Base-by-base conservation (phyloP, 2,329 filamentous ascomycete species). In the Achaetomium macrosporum region DNA sequence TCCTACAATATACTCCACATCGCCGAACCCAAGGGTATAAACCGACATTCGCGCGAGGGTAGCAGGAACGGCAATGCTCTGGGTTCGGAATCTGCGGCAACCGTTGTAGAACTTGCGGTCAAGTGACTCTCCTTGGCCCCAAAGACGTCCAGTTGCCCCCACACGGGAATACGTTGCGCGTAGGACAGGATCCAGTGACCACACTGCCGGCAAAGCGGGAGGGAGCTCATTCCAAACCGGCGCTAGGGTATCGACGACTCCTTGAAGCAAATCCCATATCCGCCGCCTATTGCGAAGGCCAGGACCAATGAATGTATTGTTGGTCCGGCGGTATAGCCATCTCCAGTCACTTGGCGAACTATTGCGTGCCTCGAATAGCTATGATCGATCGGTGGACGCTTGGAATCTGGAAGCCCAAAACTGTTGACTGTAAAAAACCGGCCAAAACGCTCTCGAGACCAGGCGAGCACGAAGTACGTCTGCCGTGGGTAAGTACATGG, bases 171-270 rank as follows among this genome's bases (percentile, higher is more conserved):
- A 19, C 19, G 3, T 19, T 6, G 31, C 7, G n/a, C 3, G 8
- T 2, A 30, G 15, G 2, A 5, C 11, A 3, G 49, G 25, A 29
- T 51, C 29, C 20, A 12, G 12, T 16, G 16, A 20, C 49, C 42
- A 46, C 5, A 39, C 10, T 15, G 35, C 6, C 1, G 47, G n/a
- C 25, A 41, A 35, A 29, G 3, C 20, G 4, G 29, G 20, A 9
- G 49, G 49, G 1, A 46, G 49, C 11, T 51, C 35, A 25, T 51
- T 51, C 49, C 49, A 51, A 7, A 13, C 16, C n/a, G 45, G 42
- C 5, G 17, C 15, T 15, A 51, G 25, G 10, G 33, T 46, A 20
- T 41, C 17, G 2, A 20, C 3, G 15, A 51, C 13, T 3, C 10
- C 10, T 31, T 51, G 15, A 9, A 51, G 2, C n/a, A 51, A 42